Conservation (phyloP, 2,329 filamentous ascomycete species). For the Escovopsis weberi region DNA sequence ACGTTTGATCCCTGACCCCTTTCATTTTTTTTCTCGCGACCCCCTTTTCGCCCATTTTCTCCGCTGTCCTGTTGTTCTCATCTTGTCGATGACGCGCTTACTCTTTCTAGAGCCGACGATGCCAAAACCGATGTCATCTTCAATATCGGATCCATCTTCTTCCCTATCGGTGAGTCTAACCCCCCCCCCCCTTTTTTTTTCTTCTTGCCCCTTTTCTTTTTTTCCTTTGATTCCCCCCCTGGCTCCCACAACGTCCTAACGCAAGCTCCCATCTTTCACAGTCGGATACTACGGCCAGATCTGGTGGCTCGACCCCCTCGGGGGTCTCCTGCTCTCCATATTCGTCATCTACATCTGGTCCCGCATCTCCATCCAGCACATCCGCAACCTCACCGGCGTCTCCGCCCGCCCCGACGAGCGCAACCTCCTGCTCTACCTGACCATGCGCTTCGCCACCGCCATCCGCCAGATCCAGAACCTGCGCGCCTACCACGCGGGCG, state of each 20-base stretch:
- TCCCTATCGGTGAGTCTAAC: constrained; percentile 47
- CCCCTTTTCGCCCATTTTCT: neutral
- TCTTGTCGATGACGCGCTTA: no score
- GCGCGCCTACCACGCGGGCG: constrained; percentile 72
- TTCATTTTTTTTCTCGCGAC: neutral
- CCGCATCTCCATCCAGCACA: constrained; percentile 57
- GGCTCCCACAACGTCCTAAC: neutral
- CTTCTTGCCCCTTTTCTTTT: no score
- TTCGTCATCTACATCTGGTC: constrained; percentile 74
- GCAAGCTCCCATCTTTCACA: constrained; percentile 10
- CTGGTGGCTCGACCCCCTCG: constrained; percentile 75
- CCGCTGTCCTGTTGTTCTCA: no score
- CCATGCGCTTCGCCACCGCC: constrained; percentile 82
- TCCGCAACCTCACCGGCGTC: constrained; percentile 66
- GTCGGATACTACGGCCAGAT: constrained; percentile 60
- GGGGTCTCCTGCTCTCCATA: constrained; percentile 62
- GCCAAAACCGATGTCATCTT: constrained; percentile 68
- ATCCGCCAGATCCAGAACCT: constrained; percentile 77
- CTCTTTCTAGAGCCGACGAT: constrained; percentile 28
- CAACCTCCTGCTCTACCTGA: constrained; percentile 76
- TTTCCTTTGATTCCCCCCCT: no score
- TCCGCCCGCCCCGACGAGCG: constrained; percentile 68
- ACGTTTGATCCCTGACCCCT: constrained; percentile 15
- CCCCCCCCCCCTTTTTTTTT: neutral
- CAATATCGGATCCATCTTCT: constrained; percentile 79